Evolutionary conservation across 2,329 filamentous ascomycete species (phyloP).

Genomic region (Aspergillus tanneri): DNA sequence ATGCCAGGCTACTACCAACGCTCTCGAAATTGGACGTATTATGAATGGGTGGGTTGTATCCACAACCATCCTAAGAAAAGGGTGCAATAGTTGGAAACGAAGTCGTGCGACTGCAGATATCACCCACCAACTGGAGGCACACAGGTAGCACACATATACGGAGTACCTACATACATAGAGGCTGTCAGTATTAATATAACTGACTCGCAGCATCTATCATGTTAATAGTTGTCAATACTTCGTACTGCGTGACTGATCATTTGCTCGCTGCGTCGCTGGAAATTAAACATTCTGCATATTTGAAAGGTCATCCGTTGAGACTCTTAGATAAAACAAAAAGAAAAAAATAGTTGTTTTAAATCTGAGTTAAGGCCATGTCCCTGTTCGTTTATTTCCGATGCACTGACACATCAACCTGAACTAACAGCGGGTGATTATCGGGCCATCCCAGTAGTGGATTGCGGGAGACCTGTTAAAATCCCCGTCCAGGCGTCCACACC

Average conservation of each 20-base stretch:
- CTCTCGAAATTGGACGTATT: not conserved
- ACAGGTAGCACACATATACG: not conserved
- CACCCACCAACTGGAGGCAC: slow-evolving; percentile 2
- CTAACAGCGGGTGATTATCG: slow-evolving; percentile 22
- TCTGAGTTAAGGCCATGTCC: slow-evolving; percentile 13
- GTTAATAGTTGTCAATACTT: not conserved
- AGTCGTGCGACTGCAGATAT: slow-evolving; percentile 3
- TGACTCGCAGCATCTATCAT: slow-evolving; percentile 6
- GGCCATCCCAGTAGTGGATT: slow-evolving; percentile 3
- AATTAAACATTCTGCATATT: too few relatives aligned
- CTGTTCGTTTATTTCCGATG: slow-evolving; percentile 2
- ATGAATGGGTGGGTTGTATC: not conserved
- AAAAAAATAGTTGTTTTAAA: slow-evolving; percentile 1
- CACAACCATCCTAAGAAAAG: too few relatives aligned
- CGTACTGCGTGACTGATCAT: not conserved
- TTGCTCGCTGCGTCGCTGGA: not conserved
- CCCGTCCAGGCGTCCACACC: too few relatives aligned
- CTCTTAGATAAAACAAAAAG: not conserved
- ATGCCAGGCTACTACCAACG: not conserved
- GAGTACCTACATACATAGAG: slow-evolving; percentile 6
- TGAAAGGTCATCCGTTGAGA: too few relatives aligned
- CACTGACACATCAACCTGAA: slow-evolving; percentile 12
- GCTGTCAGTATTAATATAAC: slow-evolving; percentile 13
- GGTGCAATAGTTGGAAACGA: not conserved
- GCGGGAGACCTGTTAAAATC: slow-evolving; percentile 3